Evolutionary conservation across 140 eudicot genomes (phyloP), one percentile per base, ranked within the genome.

Genomic region (Anethum foeniculum): DNA sequence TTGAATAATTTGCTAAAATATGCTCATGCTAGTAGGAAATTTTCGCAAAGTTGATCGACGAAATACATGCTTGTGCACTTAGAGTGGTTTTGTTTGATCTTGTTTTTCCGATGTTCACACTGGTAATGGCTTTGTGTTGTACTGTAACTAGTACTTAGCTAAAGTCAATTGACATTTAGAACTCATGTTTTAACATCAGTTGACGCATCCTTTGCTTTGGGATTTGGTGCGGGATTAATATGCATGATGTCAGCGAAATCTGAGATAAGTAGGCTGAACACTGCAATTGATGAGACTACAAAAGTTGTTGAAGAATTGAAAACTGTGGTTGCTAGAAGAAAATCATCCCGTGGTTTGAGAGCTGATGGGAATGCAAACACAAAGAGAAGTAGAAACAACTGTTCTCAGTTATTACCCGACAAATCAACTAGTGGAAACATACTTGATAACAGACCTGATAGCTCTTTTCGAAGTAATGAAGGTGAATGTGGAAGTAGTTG

Each of bases 221-320:
- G 98, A 77, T 88, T 93, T 74, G 93, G 98, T 74, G 86, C 88
- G 75, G 98, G 98, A 56, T 82, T 93, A 15, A 88, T 90, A 87
- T 91, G 83, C 88, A 94, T 92, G 96, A 88, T 94, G 92, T 94
- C 97, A 78, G 88, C 96, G 2, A 92, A 90, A 80, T 87, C 85
- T 9, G 94, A 94, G 81, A 87, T 91, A 71, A 75, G 84, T 64
- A 87, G 65, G 92, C 82, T 94, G 86, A 91, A 88, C 78, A 21
- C 79, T 32, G 85, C 90, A 48, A 83, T 94, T 81, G 93, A 90
- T 47, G 93, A 88, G 85, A 92, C 97, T 52, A 85, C 90, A 80
- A 89, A 94, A 82, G 85, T 83, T 56, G 97, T 94, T 69, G 88
- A 90, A 69, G 95, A 92, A 71, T 79, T 92, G 73, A 92, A 88